Evolutionary conservation across 192 early-diverging fungal genomes (phyloP), one percentile per base, ranked within the genome.

Genomic region (Dimargaris xerosporica): DNA sequence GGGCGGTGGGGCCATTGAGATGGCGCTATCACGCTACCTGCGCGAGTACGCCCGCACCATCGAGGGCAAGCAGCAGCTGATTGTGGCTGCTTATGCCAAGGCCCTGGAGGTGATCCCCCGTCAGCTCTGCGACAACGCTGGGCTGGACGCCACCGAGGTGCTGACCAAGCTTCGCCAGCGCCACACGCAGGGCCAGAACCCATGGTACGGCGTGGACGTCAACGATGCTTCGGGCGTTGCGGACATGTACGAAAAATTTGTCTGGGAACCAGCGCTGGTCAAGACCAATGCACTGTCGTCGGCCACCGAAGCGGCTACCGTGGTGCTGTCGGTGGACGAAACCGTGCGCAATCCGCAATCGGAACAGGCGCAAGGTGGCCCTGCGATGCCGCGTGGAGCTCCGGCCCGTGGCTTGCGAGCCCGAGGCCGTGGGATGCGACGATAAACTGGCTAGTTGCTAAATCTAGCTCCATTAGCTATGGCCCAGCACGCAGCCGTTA

Each of bases 51-150:
- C 94, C 7, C 83, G 90, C 44, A 91, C 90, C 42, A 90, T 99
- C 70, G 91, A 94, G 68, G 96, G 94, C 50, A 99, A 99, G 76
- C 94, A 96, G 78, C 96, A 99, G 78, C 82, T 99, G 74, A 86
- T 99, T 44, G 84, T 97, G 75, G 82, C 85, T 26, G 88, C 93
- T 1, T 93, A 90, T 71, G 94, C 93, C 62, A 91, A 91, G 70
- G 91, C 96, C 3, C 80, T 99, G 41, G 96, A 99, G 70, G 83
- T 96, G 26, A 94, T 99, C 64, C 94, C 96, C n/a, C 86, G 96
- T 73, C 94, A 97, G 77, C 79, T 99, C 25, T 91, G 89, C 76
- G 92, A 93, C 73, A 99, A 99, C 74, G 94, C 96, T 28, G 96
- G 96, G 63, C 97, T 99, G 63, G 96, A 99, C 69, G 87, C 94